A percentile compares a stretch with the other conserved stretches of the same genome.
phyloP scores from a whole-genome alignment of 208 protist species.

The Chromosphaera perkinsii region DNA sequence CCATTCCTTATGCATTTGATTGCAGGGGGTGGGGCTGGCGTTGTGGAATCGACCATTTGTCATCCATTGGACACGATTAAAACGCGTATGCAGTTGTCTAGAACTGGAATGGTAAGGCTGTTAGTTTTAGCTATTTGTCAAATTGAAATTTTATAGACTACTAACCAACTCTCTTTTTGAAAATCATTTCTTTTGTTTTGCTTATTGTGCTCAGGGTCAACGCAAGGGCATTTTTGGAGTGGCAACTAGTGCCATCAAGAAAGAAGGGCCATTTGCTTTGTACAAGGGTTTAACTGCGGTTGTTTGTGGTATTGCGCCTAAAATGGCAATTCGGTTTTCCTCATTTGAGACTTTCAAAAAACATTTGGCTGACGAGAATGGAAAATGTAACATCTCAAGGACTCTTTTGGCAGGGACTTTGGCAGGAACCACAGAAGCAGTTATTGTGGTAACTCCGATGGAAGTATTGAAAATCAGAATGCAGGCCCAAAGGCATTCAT shows the following conservation, averaged over 20 bases:
- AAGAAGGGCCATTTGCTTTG: constrained; percentile 11
- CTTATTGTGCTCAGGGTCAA: too few species aligned
- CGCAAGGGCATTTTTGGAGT: neutral
- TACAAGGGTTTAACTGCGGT: constrained; percentile 34
- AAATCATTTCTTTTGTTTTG: neutral
- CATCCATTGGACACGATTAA: constrained; percentile 43
- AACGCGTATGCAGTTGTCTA: constrained; percentile 31
- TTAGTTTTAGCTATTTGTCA: too few species aligned
- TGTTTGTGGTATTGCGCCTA: constrained; percentile 32
- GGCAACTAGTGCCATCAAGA: neutral
- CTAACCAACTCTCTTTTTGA: neutral
- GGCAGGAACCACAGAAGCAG: constrained; percentile 31
- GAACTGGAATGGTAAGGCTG: constrained; percentile 9
- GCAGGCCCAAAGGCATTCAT: constrained; percentile 29
- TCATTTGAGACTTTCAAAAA: constrained; percentile 37
- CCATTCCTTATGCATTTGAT: constrained; percentile 12
- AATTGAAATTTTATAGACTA: neutral
- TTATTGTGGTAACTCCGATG: constrained; percentile 30
- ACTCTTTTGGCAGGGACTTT: constrained; percentile 18
- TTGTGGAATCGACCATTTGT: constrained; percentile 31
- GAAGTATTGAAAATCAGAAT: constrained; percentile 24
- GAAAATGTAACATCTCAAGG: neutral
- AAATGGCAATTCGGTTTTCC: constrained; percentile 38
- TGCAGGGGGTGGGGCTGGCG: constrained; percentile 28
- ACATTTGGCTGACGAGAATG: constrained; percentile 8